Conservation (phyloP, 164 flowering plant genomes). For the Annona cherimola region DNA sequence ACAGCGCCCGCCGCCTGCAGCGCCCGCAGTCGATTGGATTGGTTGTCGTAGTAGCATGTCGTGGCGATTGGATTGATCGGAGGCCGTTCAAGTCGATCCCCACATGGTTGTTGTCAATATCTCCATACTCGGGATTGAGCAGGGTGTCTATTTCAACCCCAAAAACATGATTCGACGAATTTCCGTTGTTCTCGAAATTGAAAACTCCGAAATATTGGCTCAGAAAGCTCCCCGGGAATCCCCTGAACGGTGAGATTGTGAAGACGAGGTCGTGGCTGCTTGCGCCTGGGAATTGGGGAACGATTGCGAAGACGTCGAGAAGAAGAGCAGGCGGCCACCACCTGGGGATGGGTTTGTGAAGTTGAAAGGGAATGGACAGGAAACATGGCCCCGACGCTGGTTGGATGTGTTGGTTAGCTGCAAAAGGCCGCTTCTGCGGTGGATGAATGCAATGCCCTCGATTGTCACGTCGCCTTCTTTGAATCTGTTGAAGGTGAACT, state of each 20-base stretch:
- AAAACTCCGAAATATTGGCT: slow-evolving; percentile 3
- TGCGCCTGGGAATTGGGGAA: not conserved
- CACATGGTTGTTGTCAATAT: not conserved
- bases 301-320: slow-evolving; percentile 8
- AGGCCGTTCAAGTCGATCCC: not conserved
- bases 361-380: slow-evolving; percentile 13
- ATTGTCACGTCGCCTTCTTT: too few relatives aligned
- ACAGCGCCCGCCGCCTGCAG: too few relatives aligned
- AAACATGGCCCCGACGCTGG: slow-evolving; percentile 16
- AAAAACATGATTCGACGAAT: not conserved
- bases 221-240: not conserved
- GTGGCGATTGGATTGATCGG: not conserved
- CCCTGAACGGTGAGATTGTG: not conserved
- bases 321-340: slow-evolving; percentile 13
- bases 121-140: not conserved
- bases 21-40: too few relatives aligned
- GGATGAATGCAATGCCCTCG: too few relatives aligned
- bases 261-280: slow-evolving; percentile 2
- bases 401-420: slow-evolving; percentile 4
- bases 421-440: too few relatives aligned
- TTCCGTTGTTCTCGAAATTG: not conserved
- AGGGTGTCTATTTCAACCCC: slow-evolving; percentile 6
- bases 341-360: slow-evolving; percentile 5
- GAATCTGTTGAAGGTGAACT: too few relatives aligned
- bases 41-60: too few relatives aligned